These are phyloP conservation scores for Penicillium antarcticum DNA, from an alignment of 495 filamentous ascomycete genomes.

Conservation along the genomic window DNA sequence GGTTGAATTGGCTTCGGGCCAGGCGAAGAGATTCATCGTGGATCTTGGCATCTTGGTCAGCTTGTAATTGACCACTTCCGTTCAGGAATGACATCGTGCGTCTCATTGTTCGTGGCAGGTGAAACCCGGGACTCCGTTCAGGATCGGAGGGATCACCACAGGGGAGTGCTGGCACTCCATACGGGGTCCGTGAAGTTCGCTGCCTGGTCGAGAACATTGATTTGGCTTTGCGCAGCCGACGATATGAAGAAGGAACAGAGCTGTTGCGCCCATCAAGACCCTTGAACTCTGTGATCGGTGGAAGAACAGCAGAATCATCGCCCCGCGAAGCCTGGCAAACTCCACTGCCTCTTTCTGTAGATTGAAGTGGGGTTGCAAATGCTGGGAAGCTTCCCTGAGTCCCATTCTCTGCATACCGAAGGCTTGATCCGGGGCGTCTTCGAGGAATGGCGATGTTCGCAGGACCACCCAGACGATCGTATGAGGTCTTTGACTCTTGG, in stretches of 20 bases:
- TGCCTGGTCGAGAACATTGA: constrained; percentile 64
- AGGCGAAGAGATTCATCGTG: constrained; percentile 48
- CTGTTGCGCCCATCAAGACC: constrained; percentile 58
- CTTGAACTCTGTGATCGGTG: constrained; percentile 32
- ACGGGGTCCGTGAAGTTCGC: constrained; percentile 27
- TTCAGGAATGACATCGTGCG: constrained; percentile 65
- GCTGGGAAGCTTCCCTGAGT: neutral
- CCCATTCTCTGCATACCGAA: constrained; percentile 9
- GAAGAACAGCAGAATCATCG: constrained; percentile 23
- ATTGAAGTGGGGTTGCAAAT: constrained; percentile 5
- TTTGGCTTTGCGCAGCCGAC: constrained; percentile 67
- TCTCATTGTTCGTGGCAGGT: constrained; percentile 30
- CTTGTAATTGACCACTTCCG: constrained; percentile 24
- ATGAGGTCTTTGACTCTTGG: constrained; percentile 25
- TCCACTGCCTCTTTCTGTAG: neutral
- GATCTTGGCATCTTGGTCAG: constrained; percentile 29
- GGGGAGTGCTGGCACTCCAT: constrained; percentile 16
- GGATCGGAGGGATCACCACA: constrained; percentile 9
- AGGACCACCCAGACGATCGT: constrained; percentile 31
- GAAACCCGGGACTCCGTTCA: constrained; percentile 20
- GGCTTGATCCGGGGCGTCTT: constrained; percentile 18
- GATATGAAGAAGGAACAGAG: constrained; percentile 69
- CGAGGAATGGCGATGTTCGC: constrained; percentile 39
- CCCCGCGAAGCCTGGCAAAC: constrained; percentile 6
- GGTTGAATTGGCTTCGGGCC: constrained; percentile 45